A percentile compares a stretch with the other conserved stretches of the same genome.
These are phyloP conservation scores for Prunella vulgaris DNA, from an alignment of 257 asterid genomes.

Conservation along the genomic window DNA sequence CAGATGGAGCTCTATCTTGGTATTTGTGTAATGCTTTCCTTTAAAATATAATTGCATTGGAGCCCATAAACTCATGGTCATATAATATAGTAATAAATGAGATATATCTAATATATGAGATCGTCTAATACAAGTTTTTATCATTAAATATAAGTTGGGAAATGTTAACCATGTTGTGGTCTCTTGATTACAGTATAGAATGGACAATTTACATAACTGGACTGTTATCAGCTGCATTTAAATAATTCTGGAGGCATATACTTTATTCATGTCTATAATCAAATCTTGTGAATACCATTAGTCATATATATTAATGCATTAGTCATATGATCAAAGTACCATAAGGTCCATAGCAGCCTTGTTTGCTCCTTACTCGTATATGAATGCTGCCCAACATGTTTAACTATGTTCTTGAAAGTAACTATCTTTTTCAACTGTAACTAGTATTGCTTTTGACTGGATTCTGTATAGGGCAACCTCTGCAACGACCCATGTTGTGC, in stretches of 20 bases:
- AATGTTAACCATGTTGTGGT: not conserved
- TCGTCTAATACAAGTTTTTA: too few species aligned
- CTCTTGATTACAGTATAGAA: not conserved
- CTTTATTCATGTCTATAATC: not conserved
- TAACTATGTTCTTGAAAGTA: not conserved
- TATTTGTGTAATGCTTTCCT: too few species aligned
- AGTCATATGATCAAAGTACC: not conserved
- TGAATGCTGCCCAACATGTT: not conserved
- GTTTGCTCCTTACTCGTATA: not conserved
- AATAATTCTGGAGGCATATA: not conserved
- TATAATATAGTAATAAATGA: too few species aligned
- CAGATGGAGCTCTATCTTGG: too few species aligned
- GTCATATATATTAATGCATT: too few species aligned
- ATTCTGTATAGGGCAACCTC: conserved; percentile 66
- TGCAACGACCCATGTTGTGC: conserved; percentile 94
- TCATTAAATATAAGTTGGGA: not conserved
- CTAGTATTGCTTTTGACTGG: not conserved
- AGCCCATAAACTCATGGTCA: too few species aligned
- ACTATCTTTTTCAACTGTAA: not conserved
- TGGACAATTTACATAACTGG: not conserved
- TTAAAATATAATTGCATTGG: too few species aligned
- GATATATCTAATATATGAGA: too few species aligned
- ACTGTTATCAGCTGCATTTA: not conserved
- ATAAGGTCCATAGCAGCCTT: not conserved
- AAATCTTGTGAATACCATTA: not conserved